Evolutionary conservation across 306 rosid genomes (phyloP).

Genomic region (Cucurbita maxima): DNA sequence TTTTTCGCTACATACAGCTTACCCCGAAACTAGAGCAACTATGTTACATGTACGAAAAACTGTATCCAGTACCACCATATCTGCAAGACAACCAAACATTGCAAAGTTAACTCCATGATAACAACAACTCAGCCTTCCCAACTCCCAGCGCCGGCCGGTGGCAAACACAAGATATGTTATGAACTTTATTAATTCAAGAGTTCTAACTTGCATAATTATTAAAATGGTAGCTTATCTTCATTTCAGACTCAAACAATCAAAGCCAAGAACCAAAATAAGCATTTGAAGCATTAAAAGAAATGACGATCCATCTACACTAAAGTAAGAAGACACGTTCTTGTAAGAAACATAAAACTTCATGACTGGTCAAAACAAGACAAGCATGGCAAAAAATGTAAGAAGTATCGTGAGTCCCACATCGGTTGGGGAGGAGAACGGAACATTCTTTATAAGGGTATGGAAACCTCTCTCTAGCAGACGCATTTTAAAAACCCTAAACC

Average conservation of each 20-base stretch:
- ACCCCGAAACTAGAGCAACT: slow-evolving; percentile 9
- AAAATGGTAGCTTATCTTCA: background rate
- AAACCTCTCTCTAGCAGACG: too few relatives aligned
- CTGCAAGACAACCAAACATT: slow-evolving; percentile 1
- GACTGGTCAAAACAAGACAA: background rate
- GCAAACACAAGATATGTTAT: background rate
- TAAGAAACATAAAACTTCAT: background rate
- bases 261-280: background rate
- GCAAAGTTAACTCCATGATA: slow-evolving; percentile 14
- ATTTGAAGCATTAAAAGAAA: background rate
- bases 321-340: background rate
- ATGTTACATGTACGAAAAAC: background rate
- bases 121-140: background rate
- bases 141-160: background rate
- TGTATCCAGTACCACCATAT: background rate
- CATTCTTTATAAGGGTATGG: too few relatives aligned
- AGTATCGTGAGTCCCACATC: background rate
- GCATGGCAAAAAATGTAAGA: background rate
- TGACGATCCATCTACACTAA: background rate
- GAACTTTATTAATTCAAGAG: background rate
- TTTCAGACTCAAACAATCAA: background rate
- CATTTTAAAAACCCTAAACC: too few relatives aligned
- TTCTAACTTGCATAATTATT: background rate
- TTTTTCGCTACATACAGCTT: background rate
- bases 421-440: too few relatives aligned